Percentiles rank a stretch among this genome's conserved stretches.
These are phyloP conservation scores for Mortierella sp. DNA, from an alignment of 371 early-diverging fungal species.

Conservation along the genomic window DNA sequence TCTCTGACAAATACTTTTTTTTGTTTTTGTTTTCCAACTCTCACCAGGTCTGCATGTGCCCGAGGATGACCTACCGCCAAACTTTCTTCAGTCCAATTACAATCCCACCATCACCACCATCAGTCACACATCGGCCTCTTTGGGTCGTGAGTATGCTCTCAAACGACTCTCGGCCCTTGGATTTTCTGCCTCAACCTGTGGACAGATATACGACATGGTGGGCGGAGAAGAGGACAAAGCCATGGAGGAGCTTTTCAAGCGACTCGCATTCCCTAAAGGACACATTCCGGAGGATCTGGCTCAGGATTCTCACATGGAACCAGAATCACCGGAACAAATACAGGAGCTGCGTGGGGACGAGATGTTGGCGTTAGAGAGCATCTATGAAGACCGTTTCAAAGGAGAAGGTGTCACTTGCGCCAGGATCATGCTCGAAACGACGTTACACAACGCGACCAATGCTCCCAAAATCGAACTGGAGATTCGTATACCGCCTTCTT, in stretches of 20 bases:
- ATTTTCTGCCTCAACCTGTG: constrained; percentile 62
- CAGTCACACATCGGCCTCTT: constrained; percentile 63
- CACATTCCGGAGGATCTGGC: constrained; percentile 44
- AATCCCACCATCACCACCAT: constrained; percentile 72
- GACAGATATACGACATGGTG: constrained; percentile 57
- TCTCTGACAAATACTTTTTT: too few species aligned
- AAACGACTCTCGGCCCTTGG: constrained; percentile 73
- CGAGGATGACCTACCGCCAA: constrained; percentile 81
- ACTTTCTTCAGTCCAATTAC: constrained; percentile 69
- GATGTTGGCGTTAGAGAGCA: constrained; percentile 69
- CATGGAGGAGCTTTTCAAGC: constrained; percentile 61
- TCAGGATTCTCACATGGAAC: constrained; percentile 55
- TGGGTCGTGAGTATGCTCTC: constrained; percentile 71
- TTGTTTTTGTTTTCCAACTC: too few species aligned
- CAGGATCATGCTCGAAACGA: constrained; percentile 35
- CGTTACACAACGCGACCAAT: constrained; percentile 40
- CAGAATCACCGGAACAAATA: constrained; percentile 59
- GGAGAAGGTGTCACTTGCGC: constrained; percentile 12
- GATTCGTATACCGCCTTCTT: constrained; percentile 63
- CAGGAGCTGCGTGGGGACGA: constrained; percentile 61
- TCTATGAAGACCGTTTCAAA: constrained; percentile 67
- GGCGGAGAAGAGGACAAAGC: constrained; percentile 65
- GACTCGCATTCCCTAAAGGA: constrained; percentile 45
- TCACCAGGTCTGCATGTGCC: constrained; percentile 83
- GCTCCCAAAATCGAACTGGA: constrained; percentile 58